phyloP scores from a whole-genome alignment of 2,329 filamentous ascomycete species.

The Xylariaceae sp. region DNA sequence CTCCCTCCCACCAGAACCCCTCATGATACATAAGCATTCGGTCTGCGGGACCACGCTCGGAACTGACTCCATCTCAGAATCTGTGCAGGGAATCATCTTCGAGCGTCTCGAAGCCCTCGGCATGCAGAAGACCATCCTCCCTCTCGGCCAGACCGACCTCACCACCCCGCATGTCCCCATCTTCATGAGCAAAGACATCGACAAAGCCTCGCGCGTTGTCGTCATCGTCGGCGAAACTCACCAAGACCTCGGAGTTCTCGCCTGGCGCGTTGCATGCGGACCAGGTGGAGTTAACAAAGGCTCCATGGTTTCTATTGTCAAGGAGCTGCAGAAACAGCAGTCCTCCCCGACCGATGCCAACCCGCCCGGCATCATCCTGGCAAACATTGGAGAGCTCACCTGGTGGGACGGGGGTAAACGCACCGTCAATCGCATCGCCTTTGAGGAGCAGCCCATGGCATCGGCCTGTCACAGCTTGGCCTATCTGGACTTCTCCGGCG shows the following conservation, averaged over 20 bases:
- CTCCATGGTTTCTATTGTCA: constrained; percentile 64
- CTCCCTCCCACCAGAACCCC: neutral
- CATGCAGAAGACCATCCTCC: constrained; percentile 60
- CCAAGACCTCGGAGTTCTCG: constrained; percentile 73
- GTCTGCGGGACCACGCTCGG: neutral
- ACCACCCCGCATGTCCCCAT: constrained; percentile 65
- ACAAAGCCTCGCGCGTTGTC: constrained; percentile 60
- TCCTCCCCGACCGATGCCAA: constrained; percentile 34
- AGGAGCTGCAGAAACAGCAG: constrained; percentile 39
- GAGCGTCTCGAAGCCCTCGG: constrained; percentile 60
- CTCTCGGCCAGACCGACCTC: constrained; percentile 41
- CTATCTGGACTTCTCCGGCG: constrained; percentile 51
- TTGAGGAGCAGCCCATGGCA: constrained; percentile 57
- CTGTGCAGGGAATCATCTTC: constrained; percentile 59
- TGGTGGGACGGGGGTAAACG: constrained; percentile 68
- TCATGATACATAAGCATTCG: neutral
- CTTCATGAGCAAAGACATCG: constrained; percentile 55
- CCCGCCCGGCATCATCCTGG: constrained; percentile 64
- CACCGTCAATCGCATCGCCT: constrained; percentile 57
- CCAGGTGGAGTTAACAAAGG: constrained; percentile 66
- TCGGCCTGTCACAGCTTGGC: constrained; percentile 60
- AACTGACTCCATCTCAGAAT: constrained; percentile 45
- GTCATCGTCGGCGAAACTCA: constrained; percentile 70
- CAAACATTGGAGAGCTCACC: constrained; percentile 73
- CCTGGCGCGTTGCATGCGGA: constrained; percentile 64